Conservation (phyloP, 2,329 filamentous ascomycete species). For the Verticillium isaacii region DNA sequence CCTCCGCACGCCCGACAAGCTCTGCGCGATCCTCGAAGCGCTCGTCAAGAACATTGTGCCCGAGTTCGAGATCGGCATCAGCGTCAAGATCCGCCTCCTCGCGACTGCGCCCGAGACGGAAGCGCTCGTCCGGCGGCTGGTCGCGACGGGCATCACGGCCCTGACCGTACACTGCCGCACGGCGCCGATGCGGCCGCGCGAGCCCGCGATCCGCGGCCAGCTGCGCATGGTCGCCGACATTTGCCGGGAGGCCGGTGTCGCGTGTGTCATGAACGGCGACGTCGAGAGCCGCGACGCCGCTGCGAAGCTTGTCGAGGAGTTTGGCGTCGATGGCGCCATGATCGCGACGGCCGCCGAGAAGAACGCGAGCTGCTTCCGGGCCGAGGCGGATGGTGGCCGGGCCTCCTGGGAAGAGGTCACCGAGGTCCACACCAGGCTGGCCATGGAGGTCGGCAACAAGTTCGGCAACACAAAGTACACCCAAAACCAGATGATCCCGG, state of each 20-base stretch:
- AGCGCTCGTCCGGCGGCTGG: constrained; percentile 70
- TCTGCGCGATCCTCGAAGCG: constrained; percentile 77
- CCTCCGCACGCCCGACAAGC: constrained; percentile 75
- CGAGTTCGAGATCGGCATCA: constrained; percentile 84
- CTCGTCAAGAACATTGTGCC: constrained; percentile 74
- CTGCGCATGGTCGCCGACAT: constrained; percentile 77
- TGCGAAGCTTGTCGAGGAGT: constrained; percentile 66
- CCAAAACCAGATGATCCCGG: constrained; percentile 79
- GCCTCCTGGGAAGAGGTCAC: constrained; percentile 74
- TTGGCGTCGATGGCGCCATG: constrained; percentile 90
- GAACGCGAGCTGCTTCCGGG: constrained; percentile 83
- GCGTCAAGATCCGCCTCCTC: constrained; percentile 91
- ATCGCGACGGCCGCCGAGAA: constrained; percentile 90
- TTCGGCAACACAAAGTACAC: constrained; percentile 93
- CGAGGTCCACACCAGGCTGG: constrained; percentile 65
- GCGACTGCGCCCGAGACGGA: constrained; percentile 73
- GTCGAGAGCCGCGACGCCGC: constrained; percentile 73
- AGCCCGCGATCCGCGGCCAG: constrained; percentile 81
- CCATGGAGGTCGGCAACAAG: constrained; percentile 76
- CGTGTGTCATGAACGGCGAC: constrained; percentile 94
- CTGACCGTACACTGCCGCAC: constrained; percentile 95
- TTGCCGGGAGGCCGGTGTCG: constrained; percentile 80
- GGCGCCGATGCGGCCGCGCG: constrained; percentile 87
- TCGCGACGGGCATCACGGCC: constrained; percentile 83
- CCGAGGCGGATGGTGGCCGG: constrained; percentile 62